Base-by-base conservation (phyloP, 192 early-diverging fungal genomes). In the Coemansia sp. region DNA sequence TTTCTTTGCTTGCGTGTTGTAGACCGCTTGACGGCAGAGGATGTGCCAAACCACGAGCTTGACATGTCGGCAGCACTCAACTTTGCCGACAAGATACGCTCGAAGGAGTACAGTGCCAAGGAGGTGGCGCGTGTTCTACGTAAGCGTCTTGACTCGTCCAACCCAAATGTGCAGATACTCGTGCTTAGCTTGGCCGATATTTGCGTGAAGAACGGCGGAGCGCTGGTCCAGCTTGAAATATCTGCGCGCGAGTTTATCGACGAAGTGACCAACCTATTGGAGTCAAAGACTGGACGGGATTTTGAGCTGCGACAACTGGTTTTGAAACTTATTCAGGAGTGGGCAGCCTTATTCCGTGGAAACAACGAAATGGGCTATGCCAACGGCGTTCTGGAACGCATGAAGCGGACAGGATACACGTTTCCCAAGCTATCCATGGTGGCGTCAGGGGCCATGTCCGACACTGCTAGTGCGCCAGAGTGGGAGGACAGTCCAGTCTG, bases 401-500 rank as follows among this genome's bases (percentile, higher is more conserved):
- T 98, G 43, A 95, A 93, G 70, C 75, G 85, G 24, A 62, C 63
- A 10, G 88, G 93, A 9, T 81, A 84, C 32, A 48, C 74, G 8
- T 97, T 98, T 53, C 91, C 95, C 21, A 82, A 85, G 11, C 62
- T 87, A 7, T 90, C 86, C 36, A 43, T 83, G 12, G 67, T 87
- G 4, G 74, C 87, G 43, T 74, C 83, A 39, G 60, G 81, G 60
- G 70, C 85, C 48, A 83, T 98, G 68, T 78, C 95, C 35, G 95
- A 98, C 41, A 95, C 95, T 7, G 82, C 82, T 14, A 93, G 92
- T 18, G 94, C 97, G 22, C 95, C 97, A 26, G 94, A 93, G 66
- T 99, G 97, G 97, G 88, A 90, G 8, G 95, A 98, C 67, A 91
- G 89, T 38, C 88, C 93, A 60, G 87, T 93, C 10, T 99, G 97